Evolutionary conservation across 2,329 filamentous ascomycete species (phyloP), one percentile per base, ranked within the genome.

Genomic region (Clonostachys sp.): DNA sequence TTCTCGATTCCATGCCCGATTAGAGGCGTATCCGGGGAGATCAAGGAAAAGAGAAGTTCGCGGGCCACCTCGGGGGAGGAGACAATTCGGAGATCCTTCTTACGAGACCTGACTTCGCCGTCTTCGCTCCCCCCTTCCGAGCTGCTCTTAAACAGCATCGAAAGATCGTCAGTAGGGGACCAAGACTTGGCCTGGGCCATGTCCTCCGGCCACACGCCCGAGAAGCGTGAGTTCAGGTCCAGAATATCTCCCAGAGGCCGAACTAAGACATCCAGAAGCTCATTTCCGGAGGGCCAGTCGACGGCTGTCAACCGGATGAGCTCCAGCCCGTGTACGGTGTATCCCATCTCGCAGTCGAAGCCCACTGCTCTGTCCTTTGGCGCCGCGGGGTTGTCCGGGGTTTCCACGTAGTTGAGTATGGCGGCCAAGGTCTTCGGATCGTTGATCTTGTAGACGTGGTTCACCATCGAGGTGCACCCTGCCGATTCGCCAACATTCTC

Each of bases 321-420:
- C 64, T 99, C 94, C 53, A 97, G 72, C 0, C 95, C 94, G 44
- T 86, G 67, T 1, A 89, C 88, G 0, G 95, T 99, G 61, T 95
- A 97, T 5, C 89, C 89, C 94, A 99, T 99, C 62, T 99, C 94
- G 59, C 94, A 97, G 63, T 99, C 94, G 58, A 99, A 92, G 53
- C 84, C 87, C 12, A 97, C 83, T 3, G 87, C 89, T 35, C 80
- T 79, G 45, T 77, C 70, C 2, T 65, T 57, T 0, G 73, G 69
- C 2, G 71, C 73, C 3, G 67, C 57, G 2, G 71, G 63, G 54
- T 90, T 91, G 12, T 74, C 67, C 0, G 91, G 91, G 0, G 94
- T 97, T 51, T 81, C 68, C 48, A 82, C 78, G 62, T 95, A 99
- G 45, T 92, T 91, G 57, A 95, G 76, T 4, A 92, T 70, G 1